These are phyloP conservation scores for Boletus coccyginus DNA, from an alignment of 768 basidiomycete genomes.

Conservation along the genomic window DNA sequence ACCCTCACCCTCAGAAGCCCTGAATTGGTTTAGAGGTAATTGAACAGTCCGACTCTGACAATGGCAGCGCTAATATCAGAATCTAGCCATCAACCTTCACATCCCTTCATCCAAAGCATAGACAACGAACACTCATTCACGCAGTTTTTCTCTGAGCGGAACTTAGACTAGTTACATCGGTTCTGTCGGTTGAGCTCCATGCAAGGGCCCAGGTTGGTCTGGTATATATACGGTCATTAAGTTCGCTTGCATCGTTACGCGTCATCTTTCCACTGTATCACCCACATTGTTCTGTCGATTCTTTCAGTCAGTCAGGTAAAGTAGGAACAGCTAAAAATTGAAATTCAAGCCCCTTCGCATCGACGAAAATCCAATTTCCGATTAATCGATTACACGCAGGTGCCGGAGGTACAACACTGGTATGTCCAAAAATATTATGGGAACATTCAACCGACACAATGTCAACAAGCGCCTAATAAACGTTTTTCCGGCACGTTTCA, in stretches of 20 bases:
- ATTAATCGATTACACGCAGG: not conserved
- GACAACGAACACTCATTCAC: conserved; percentile 23
- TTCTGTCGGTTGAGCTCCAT: conserved; percentile 9
- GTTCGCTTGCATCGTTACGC: conserved; percentile 29
- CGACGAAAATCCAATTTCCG: not conserved
- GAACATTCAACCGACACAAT: not conserved
- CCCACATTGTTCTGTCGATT: conserved; percentile 17
- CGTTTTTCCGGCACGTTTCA: conserved; percentile 2
- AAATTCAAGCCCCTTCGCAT: not conserved
- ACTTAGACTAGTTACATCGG: conserved; percentile 3
- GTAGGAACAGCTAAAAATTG: conserved; percentile 21
- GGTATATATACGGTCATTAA: conserved; percentile 39
- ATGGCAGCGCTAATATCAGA: conserved; percentile 4
- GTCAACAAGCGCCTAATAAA: not conserved
- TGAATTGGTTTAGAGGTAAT: conserved; percentile 88
- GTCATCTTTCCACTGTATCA: conserved; percentile 35
- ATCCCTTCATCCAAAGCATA: conserved; percentile 80
- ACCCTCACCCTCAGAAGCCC: conserved; percentile 76
- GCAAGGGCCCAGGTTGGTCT: conserved; percentile 22
- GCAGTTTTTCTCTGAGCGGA: conserved; percentile 2
- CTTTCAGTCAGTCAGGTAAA: conserved; percentile 24
- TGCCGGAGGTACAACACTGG: conserved; percentile 1
- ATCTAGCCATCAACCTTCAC: conserved; percentile 80
- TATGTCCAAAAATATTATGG: not conserved
- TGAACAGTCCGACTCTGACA: conserved; percentile 7